Evolutionary conservation across 1,139 yeast species (phyloP).

Genomic region (Kluyveromyces sp.): DNA sequence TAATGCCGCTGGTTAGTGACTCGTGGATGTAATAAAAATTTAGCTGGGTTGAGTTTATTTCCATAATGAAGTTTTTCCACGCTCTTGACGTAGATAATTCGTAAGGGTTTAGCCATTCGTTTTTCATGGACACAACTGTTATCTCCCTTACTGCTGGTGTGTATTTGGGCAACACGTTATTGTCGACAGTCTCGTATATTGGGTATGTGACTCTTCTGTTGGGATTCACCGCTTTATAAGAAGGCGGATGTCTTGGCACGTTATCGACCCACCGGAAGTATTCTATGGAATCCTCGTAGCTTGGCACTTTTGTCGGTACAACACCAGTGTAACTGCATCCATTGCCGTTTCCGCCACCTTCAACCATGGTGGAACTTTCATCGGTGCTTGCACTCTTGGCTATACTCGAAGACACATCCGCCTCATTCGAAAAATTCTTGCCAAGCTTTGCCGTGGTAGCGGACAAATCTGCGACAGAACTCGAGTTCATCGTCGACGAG

Average conservation of each 20-base stretch:
- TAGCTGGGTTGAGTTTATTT: conserved; percentile 66
- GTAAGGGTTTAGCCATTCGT: conserved; percentile 63
- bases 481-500: background rate
- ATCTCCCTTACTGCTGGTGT: conserved; percentile 51
- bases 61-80: conserved; percentile 60
- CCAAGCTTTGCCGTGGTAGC: background rate
- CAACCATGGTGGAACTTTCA: too few species aligned
- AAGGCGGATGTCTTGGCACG: conserved; percentile 43
- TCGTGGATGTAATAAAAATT: conserved; percentile 45
- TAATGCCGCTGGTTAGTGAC: conserved; percentile 17
- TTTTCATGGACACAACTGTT: conserved; percentile 45
- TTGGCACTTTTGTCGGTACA: background rate
- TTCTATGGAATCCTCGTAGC: conserved; percentile 1
- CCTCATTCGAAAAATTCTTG: background rate
- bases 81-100: conserved; percentile 51
- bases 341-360: too few species aligned
- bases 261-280: conserved; percentile 36
- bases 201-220: conserved; percentile 36
- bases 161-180: conserved; percentile 43
- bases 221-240: conserved; percentile 36
- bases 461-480: background rate
- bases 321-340: background rate
- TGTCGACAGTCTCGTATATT: conserved; percentile 31
- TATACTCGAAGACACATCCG: background rate
- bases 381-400: too few species aligned